Evolutionary conservation across 2,329 filamentous ascomycete species (phyloP), one percentile per base, ranked within the genome.

Genomic region (Dothistroma pini): DNA sequence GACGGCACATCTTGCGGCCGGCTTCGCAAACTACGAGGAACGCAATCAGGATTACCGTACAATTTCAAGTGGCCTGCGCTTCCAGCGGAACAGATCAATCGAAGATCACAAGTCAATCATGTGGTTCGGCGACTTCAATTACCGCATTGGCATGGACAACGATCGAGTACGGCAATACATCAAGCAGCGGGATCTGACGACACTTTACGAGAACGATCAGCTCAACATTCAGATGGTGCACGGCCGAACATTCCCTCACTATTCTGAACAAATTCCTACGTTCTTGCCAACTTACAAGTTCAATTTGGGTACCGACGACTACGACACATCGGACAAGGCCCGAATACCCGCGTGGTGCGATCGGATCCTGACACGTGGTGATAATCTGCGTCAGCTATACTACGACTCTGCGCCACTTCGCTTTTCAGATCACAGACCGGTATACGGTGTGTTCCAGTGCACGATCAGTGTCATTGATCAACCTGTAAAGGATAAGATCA

Each of bases 41-140:
- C 83, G 95, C 59, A 97, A 99, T 72, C 86, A 89, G 59, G 95
- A 99, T 75, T 99, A 96, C 74, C 84, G 86, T 54, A 96, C 90
- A 3, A 97, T 97, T 63, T 88, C 90, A 67, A 85, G 90, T 63
- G 95, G 95, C 2, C 77, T 99, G 35, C 86, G 90, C 44, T 99
- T 99, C 72, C 93, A 96, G 75, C 85, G 91, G 58, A 96, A 97
- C 70, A 83, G 92, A 60, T 85, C 89, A 5, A 97, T 99, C 64
- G 91, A 95, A 69, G 89, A 97, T 73, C 95, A 99, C 72, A 91
- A 89, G 66, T 88, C 90, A 22, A 88, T 97, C 38, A 88, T 97
- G 57, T 99, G 95, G 93, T 83, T 97, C 48, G 95, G 95, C 5
- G 95, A 99, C 75, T 99, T 99, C 80, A 99, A 99, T 73, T 99